Evolutionary conservation across 1,284 basidiomycete genomes (phyloP).

Genomic region (Naganishia cerealis): DNA sequence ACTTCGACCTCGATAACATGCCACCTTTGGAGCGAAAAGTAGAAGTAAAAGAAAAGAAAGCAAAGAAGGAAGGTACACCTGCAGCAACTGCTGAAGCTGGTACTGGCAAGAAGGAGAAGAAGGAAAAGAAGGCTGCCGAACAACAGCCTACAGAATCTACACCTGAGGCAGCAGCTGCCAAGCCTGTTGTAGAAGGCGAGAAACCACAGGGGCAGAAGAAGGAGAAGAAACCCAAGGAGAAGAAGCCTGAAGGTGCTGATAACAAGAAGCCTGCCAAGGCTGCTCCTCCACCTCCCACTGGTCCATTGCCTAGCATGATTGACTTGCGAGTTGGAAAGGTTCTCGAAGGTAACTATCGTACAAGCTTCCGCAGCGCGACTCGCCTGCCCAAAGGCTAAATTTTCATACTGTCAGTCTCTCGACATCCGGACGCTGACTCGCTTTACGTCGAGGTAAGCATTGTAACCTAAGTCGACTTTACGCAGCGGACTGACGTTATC

Average conservation of each 20-base stretch:
- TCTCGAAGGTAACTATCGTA: conserved; percentile 67
- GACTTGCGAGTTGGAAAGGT: conserved; percentile 89
- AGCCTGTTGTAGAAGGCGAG: conserved; percentile 33
- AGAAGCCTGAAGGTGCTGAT: conserved; percentile 41
- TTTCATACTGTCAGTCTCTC: conserved; percentile 64
- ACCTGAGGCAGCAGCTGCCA: conserved; percentile 39
- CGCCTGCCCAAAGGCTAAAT: not conserved
- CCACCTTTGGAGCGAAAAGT: conserved; percentile 71
- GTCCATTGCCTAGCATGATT: conserved; percentile 87
- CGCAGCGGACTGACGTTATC: not conserved
- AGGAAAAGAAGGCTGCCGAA: conserved; percentile 37
- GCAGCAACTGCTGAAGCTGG: conserved; percentile 34
- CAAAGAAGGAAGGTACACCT: conserved; percentile 54
- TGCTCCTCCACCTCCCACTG: conserved; percentile 62
- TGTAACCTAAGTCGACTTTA: not conserved
- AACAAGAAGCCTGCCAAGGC: conserved; percentile 58
- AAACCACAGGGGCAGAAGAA: conserved; percentile 31
- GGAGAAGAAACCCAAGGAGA: conserved; percentile 46
- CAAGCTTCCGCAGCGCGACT: not conserved
- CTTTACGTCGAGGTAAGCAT: conserved; percentile 76
- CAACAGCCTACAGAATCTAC: conserved; percentile 37
- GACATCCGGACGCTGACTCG: conserved; percentile 90
- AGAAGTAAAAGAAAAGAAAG: conserved; percentile 70
- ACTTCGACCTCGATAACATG: conserved; percentile 72
- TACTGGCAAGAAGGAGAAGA: conserved; percentile 37